Base-by-base conservation (phyloP, 2,329 filamentous ascomycete species). In the Boeremia exigua region DNA sequence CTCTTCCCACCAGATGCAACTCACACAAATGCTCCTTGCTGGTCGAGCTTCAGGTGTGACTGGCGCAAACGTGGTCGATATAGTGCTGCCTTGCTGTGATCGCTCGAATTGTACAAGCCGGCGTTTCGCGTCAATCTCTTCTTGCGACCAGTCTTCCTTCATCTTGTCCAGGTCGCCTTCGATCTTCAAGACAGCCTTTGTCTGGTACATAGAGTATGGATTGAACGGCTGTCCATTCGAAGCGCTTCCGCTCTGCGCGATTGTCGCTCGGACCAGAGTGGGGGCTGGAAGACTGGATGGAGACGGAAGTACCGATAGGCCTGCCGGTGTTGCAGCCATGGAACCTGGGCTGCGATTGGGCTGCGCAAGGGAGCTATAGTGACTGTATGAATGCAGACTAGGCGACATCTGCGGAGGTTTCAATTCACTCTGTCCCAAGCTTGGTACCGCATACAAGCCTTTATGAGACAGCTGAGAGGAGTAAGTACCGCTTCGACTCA, bases 1-100 rank as follows among this genome's bases (percentile, higher is more conserved):
- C 77, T 96, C 92, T 55, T 89, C 89, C 95, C 95, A 99, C 82
- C 88, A 93, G 70, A 99, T 99, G 80, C 95, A 99, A 77, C 93
- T 97, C 73, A 99, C 91, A 78, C 92, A 96, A 58, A 96, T 94
- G 77, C 89, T 92, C 78, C 94, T 90, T 2, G 88, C 86, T 1
- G 88, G 86, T 19, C 92, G 86, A 59, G 96, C 90, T 68, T 92
- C 90, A 12, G 87, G 86, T 14, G 90, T 83, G 42, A 97, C 88
- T 0, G 92, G 82, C 45, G 88, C 86, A 79, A 98, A 98, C 12
- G 83, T 88, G 12, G 91, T 86, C 30, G 87, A 88, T 52, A 98
- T 88, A 4, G 89, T 91, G 71, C 89, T 93, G 27, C 92, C 92
- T 30, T 82, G 83, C 76, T 98, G 94, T 57, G 85, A 86, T 67